These are phyloP conservation scores for Telopea speciosissima DNA, from an alignment of 177 flowering plant species.

Conservation along the genomic window DNA sequence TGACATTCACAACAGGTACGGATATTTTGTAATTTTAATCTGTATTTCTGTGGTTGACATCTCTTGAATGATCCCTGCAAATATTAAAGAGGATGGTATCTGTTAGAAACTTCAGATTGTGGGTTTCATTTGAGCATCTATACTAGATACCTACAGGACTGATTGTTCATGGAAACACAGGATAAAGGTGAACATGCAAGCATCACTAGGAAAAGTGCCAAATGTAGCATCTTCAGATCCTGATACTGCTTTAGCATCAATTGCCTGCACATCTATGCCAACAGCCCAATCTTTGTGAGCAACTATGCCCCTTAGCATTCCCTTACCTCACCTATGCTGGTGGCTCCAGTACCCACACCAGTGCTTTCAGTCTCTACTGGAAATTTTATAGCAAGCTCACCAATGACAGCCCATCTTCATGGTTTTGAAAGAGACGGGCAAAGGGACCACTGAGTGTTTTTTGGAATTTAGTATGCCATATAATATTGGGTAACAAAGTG, in stretches of 20 bases:
- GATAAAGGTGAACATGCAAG: constrained; percentile 83
- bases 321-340: constrained; percentile 12
- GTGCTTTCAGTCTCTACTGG: constrained; percentile 18
- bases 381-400: constrained; percentile 26
- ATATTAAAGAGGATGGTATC: background rate
- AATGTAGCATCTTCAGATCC: constrained; percentile 15
- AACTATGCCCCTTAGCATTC: constrained; percentile 12
- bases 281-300: constrained; percentile 15
- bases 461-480: background rate
- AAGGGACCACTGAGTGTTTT: constrained; percentile 7
- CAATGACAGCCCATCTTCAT: constrained; percentile 14
- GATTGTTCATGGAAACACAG: constrained; percentile 31
- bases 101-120: background rate
- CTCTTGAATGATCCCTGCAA: background rate
- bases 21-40: background rate
- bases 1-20: constrained; percentile 87
- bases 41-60: background rate
- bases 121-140: constrained; percentile 1
- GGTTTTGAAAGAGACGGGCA: constrained; percentile 10
- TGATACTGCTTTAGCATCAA: constrained; percentile 22
- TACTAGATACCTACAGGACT: background rate
- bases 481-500: background rate
- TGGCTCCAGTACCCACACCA: constrained; percentile 18
- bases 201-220: constrained; percentile 43
- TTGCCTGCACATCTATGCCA: constrained; percentile 16